Evolutionary conservation across 148 eudicot species (phyloP), one percentile per base, ranked within the genome.

Genomic region (Mesembryanthemum crystallinum): DNA sequence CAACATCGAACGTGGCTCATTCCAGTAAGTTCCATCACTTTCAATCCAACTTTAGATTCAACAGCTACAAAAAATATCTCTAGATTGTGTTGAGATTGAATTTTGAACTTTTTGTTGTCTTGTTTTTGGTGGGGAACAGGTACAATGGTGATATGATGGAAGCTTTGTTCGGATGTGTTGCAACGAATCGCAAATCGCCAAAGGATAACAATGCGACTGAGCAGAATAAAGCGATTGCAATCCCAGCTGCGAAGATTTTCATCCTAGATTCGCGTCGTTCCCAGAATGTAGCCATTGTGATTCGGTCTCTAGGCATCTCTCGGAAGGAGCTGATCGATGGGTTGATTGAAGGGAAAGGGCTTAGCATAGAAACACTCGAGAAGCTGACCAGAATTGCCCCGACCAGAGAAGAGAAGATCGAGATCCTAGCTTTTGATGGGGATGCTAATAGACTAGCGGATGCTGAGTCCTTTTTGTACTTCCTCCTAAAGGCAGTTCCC

Each of bases 111-210:
- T 35, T 35, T 35, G 39, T 35, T 35, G 3, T 35, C 39, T 35
- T 35, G n/a, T n/a, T n/a, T n/a, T n/a, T n/a, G n/a, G n/a, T n/a
- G 75, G n/a, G 71, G 59, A 29, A 80, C 88, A 92, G 97, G 76
- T 86, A 87, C 72, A 88, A 95, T 78, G 98, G 76, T 75, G 91
- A 90, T 64, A 89, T 92, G 78, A 95, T 95, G 97, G 97, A 92
- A 84, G 96, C 90, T 1, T 85, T 95, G 3, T 95, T 95, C 55
- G 98, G 97, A 10, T 76, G 64, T 6, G 96, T 89, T 1, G 94
- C 97, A 17, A 76, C 77, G 18, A 83, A 82, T 77, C 80, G 85
- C 62, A 90, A 86, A 82, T 84, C 92, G 5, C 92, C 89, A 2
- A 69, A 61, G 7, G 83, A 61, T 4, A 72, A 51, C 30, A 70